Conservation (phyloP, 2,329 filamentous ascomycete species). For the Arthroderma sp. region DNA sequence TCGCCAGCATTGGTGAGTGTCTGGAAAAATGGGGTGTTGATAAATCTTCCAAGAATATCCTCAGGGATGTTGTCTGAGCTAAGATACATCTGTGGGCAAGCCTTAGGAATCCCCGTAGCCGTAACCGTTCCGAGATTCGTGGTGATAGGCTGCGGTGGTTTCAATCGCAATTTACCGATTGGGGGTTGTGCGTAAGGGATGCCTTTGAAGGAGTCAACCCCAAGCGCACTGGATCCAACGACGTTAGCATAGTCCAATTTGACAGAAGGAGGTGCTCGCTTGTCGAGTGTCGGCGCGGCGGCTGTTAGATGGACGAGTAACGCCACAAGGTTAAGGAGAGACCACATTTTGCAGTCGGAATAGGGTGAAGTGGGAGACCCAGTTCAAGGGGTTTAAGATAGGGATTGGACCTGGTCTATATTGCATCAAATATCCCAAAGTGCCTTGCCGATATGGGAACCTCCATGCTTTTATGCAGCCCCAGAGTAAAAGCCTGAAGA, state of each 20-base stretch:
- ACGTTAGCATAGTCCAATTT: conserved; percentile 38
- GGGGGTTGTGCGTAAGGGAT: conserved; percentile 67
- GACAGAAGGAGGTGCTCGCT: conserved; percentile 10
- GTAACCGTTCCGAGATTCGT: conserved; percentile 48
- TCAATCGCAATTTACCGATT: conserved; percentile 53
- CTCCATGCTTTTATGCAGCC: background rate
- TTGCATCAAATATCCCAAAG: background rate
- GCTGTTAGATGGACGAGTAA: background rate
- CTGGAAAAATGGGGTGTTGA: conserved; percentile 49
- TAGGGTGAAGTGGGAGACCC: background rate
- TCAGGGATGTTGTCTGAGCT: conserved; percentile 37
- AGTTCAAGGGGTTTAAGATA: background rate
- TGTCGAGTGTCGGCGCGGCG: background rate
- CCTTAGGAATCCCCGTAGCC: conserved; percentile 45
- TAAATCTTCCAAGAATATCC: conserved; percentile 39
- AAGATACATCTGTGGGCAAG: conserved; percentile 62
- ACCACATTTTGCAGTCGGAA: background rate
- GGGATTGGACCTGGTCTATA: background rate
- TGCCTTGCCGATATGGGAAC: background rate
- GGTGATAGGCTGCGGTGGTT: conserved; percentile 52
- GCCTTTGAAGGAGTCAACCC: conserved; percentile 57
- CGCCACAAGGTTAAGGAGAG: background rate
- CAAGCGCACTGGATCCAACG: conserved; percentile 33
- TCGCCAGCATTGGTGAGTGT: conserved; percentile 44
- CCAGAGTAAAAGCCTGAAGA: background rate